Conservation (phyloP, 495 filamentous ascomycete species). For the Entonaema liquescens region DNA sequence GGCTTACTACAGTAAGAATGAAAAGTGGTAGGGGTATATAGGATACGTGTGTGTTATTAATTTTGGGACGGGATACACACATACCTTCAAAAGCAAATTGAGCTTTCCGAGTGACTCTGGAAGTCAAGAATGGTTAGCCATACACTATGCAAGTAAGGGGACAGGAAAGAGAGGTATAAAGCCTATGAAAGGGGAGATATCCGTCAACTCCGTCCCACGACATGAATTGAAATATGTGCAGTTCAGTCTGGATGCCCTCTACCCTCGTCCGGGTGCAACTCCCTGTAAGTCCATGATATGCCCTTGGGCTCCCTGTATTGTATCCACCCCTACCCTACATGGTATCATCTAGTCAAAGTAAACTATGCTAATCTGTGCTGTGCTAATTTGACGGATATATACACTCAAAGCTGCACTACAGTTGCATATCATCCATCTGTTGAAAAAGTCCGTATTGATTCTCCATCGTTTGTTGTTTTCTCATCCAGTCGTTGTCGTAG, state of each 20-base stretch:
- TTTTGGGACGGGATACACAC: constrained; percentile 12
- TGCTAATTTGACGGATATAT: constrained; percentile 33
- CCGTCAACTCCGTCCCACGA: constrained; percentile 37
- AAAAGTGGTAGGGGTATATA: neutral
- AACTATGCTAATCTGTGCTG: constrained; percentile 23
- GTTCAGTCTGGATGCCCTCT: constrained; percentile 27
- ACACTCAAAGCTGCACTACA: constrained; percentile 34
- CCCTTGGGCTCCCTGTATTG: neutral
- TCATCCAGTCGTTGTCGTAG: constrained; percentile 63
- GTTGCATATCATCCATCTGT: constrained; percentile 50
- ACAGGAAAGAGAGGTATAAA: constrained; percentile 31
- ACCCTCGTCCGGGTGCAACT: neutral
- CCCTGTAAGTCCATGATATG: neutral
- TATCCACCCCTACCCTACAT: neutral
- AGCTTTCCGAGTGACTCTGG: constrained; percentile 19
- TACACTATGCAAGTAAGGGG: constrained; percentile 20
- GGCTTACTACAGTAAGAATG: neutral
- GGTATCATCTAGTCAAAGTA: constrained; percentile 27
- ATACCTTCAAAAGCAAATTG: constrained; percentile 23
- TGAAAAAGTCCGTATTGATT: constrained; percentile 65
- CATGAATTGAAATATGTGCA: constrained; percentile 40
- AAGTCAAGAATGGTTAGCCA: constrained; percentile 37
- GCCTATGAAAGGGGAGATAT: constrained; percentile 32
- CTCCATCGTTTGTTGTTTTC: constrained; percentile 62
- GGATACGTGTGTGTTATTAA: neutral